phyloP scores from a whole-genome alignment of 805 yeast genomes.

The Sugiyamaella qingdaonensis region DNA sequence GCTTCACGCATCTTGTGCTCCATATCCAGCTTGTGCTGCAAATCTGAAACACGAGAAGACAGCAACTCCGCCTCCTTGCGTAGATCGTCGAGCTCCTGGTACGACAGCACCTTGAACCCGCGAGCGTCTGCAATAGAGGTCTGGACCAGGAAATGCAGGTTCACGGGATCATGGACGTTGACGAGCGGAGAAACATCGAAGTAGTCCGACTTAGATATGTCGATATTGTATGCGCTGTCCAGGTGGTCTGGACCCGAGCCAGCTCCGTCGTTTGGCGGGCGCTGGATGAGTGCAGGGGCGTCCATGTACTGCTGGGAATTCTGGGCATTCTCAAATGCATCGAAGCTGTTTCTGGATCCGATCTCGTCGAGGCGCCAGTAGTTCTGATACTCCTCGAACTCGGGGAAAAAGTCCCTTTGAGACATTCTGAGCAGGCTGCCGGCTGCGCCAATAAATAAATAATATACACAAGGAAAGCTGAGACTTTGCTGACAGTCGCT shows the following conservation, averaged over 20 bases:
- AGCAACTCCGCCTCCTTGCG: conserved; percentile 19
- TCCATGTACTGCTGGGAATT: conserved; percentile 21
- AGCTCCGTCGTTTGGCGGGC: neutral
- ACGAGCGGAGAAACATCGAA: conserved; percentile 25
- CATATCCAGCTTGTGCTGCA: conserved; percentile 20
- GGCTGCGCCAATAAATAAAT: too few relatives aligned
- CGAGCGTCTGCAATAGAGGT: conserved; percentile 25
- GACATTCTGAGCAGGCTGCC: neutral
- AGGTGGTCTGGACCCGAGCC: neutral
- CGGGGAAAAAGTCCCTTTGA: conserved; percentile 6
- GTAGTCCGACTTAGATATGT: conserved; percentile 16
- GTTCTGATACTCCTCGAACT: conserved; percentile 9
- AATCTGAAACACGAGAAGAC: conserved; percentile 18
- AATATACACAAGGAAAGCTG: too few relatives aligned
- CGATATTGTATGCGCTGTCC: conserved; percentile 1
- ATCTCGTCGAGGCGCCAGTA: conserved; percentile 3
- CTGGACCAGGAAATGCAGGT: conserved; percentile 27
- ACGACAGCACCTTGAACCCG: conserved; percentile 23
- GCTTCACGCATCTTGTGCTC: conserved; percentile 27
- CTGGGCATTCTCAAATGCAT: conserved; percentile 19
- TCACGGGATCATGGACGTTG: conserved; percentile 22
- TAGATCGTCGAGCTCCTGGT: conserved; percentile 24
- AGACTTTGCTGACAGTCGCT: too few relatives aligned
- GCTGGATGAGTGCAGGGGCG: conserved; percentile 17
- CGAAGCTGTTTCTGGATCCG: conserved; percentile 5